These are phyloP conservation scores for Lactifluus piperatus DNA, from an alignment of 768 basidiomycete species.

Conservation along the genomic window DNA sequence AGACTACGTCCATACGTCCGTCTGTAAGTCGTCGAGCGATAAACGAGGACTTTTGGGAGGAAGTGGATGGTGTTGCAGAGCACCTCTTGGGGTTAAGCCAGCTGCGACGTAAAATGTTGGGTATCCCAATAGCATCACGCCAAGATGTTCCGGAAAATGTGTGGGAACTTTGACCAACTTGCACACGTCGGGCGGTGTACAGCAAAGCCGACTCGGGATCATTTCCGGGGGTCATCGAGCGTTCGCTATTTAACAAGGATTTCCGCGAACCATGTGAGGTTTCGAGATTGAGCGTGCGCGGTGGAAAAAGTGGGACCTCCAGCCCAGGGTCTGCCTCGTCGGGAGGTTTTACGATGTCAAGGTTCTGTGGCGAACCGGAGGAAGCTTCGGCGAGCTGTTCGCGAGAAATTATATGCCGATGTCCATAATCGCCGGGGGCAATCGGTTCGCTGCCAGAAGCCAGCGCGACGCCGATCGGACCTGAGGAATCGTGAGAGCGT, in stretches of 20 bases:
- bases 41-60: slow-evolving; percentile 10
- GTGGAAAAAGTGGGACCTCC: slow-evolving; percentile 16
- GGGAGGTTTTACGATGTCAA: neutral
- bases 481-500: neutral
- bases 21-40: slow-evolving; percentile 9
- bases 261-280: slow-evolving; percentile 1
- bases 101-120: slow-evolving; percentile 12
- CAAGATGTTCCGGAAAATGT: slow-evolving; percentile 24
- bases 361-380: neutral
- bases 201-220: slow-evolving; percentile 36
- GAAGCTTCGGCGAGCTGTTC: slow-evolving; percentile 6
- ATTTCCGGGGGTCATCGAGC: slow-evolving; percentile 23
- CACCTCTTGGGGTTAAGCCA: slow-evolving; percentile 18
- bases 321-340: slow-evolving; percentile 10
- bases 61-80: neutral
- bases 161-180: slow-evolving; percentile 21
- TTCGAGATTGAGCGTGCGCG: slow-evolving; percentile 4
- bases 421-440: neutral
- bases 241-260: slow-evolving; percentile 25
- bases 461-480: slow-evolving; percentile 13
- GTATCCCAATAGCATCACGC: slow-evolving; percentile 9
- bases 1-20: slow-evolving; percentile 29
- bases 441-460: neutral
- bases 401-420: slow-evolving; percentile 11
- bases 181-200: slow-evolving; percentile 41